Evolutionary conservation across 108 stramenopile genomes (phyloP), one percentile per base, ranked within the genome.

Genomic region (Nannochloropsis oceanica): DNA sequence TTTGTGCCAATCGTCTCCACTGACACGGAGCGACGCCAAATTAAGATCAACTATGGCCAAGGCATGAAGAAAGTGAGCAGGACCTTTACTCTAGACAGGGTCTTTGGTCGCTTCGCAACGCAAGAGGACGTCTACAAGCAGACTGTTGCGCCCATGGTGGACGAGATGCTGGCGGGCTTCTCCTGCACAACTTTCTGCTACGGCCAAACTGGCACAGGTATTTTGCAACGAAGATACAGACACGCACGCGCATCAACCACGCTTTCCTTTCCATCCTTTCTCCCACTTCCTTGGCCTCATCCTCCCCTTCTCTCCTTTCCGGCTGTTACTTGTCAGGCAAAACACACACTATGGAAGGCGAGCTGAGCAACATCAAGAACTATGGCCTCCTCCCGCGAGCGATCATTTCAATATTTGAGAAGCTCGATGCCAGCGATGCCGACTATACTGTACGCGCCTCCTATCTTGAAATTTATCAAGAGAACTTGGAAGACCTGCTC

Each of bases 391-490:
- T 93, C 24, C 92, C 92, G 1, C 89, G 92, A 25, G 87, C 92
- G 20, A 89, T 93, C 44, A 85, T 83, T 59, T 43, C 81, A 43
- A 92, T 93, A 43, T 92, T 93, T 83, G 85, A 92, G 59, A 84
- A 90, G 83, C 91, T 93, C 8, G 91, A 92, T 27, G 43, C 83
- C 44, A 86, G 89, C 81, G 84, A 84, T 42, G 89, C 90, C 9
- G 92, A 92, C 79, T 93, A 89, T 84, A 92, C 89, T 43, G 91
- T 93, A 12, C 89, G 92, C n/a, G 89, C 92, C 20, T 91, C 90
- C 25, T 93, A 92, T 84, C 91, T 93, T 26, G 92, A 93, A 85
- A 87, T 93, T 11, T 93, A 92, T 91, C 92, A 93, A 80, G 92
- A 92, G 91, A 90, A 90, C 85, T 87, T 90, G 22, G 46, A 27